Evolutionary conservation across 2,329 filamentous ascomycete genomes (phyloP).

Genomic region (Pyrenophora seminiperda): DNA sequence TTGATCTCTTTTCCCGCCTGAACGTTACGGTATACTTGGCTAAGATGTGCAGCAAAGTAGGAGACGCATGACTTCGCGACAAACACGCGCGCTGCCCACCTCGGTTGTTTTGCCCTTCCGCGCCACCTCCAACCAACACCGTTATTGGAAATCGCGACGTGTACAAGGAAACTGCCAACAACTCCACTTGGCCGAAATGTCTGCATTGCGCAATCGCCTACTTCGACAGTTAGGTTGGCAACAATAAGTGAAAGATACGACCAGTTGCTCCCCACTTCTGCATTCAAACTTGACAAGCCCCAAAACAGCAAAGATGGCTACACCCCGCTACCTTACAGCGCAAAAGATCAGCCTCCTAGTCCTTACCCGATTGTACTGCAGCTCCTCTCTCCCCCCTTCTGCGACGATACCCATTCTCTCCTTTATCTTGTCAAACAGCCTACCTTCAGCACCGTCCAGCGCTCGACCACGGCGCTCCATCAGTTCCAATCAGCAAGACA

Average conservation of each 20-base stretch:
- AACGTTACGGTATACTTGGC: background rate
- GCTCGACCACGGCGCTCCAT: slow-evolving; percentile 24
- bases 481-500: slow-evolving; percentile 43
- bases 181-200: background rate
- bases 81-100: slow-evolving; percentile 26
- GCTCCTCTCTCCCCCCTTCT: slow-evolving; percentile 68
- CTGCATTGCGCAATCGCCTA: background rate
- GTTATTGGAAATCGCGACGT: background rate
- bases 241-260: slow-evolving; percentile 1
- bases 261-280: slow-evolving; percentile 1
- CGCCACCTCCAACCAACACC: slow-evolving; percentile 12
- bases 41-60: background rate
- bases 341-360: slow-evolving; percentile 83
- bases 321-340: slow-evolving; percentile 86
- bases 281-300: slow-evolving; percentile 4
- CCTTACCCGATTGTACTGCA: slow-evolving; percentile 80
- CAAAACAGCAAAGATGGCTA: slow-evolving; percentile 47
- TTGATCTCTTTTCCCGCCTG: background rate
- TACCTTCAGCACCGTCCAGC: slow-evolving; percentile 44
- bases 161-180: background rate
- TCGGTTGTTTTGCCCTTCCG: slow-evolving; percentile 21
- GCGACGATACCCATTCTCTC: slow-evolving; percentile 77
- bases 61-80: slow-evolving; percentile 23
- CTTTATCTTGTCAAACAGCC: slow-evolving; percentile 75
- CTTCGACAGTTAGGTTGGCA: background rate